These are phyloP conservation scores for Adiantum capillusveneris DNA, from an alignment of 75 land plant genomes.

Conservation along the genomic window DNA sequence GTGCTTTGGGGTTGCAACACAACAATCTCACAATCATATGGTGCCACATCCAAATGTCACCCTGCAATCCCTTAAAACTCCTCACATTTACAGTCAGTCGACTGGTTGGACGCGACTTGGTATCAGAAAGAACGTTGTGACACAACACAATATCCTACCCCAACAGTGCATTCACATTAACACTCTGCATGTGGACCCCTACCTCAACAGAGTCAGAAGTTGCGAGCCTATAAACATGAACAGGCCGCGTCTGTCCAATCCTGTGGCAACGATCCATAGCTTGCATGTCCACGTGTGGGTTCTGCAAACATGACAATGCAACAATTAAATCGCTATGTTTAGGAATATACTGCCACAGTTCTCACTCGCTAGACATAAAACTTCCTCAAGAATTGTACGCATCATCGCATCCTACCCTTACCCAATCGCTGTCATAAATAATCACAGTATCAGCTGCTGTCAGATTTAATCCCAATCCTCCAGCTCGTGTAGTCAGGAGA, in stretches of 20 bases:
- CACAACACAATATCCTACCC: too few species aligned
- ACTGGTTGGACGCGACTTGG: too few species aligned
- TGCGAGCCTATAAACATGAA: slow-evolving; percentile 72
- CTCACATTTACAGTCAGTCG: too few species aligned
- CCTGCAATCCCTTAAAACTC: too few species aligned
- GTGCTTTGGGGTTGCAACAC: too few species aligned
- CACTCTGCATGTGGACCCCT: too few species aligned
- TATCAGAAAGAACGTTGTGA: too few species aligned
- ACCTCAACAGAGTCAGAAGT: too few species aligned
- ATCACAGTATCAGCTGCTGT: slow-evolving; percentile 97
- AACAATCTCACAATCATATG: too few species aligned
- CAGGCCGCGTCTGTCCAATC: slow-evolving; percentile 99
- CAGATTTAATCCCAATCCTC: slow-evolving; percentile 96
- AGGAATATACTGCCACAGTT: background rate
- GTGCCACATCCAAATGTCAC: too few species aligned
- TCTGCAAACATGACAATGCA: slow-evolving; percentile 38
- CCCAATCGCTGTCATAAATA: slow-evolving; percentile 99
- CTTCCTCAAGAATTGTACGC: too few species aligned
- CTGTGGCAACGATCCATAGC: slow-evolving; percentile 98
- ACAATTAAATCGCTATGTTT: background rate
- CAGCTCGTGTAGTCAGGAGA: slow-evolving; percentile 92
- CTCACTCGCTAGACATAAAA: slow-evolving; percentile 20
- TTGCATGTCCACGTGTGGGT: slow-evolving; percentile 97
- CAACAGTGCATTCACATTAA: too few species aligned
- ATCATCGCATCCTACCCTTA: background rate